Evolutionary conservation across 2,329 filamentous ascomycete species (phyloP), one percentile per base, ranked within the genome.

Genomic region (Aureobasidium subglaciale): DNA sequence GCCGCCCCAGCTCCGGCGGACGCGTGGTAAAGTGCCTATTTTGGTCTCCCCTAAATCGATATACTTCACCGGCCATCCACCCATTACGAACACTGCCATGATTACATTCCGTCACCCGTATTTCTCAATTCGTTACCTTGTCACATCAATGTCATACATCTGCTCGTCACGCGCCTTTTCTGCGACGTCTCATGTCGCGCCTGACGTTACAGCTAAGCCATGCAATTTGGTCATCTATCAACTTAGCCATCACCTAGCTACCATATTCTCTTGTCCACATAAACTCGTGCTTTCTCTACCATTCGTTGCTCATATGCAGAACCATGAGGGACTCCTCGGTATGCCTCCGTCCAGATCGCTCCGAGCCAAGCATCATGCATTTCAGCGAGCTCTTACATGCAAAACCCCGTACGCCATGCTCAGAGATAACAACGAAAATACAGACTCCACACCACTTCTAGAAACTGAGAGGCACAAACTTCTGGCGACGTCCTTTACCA

Each of bases 401-500:
- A 4, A 11, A 25, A 10, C 32, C 8, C 20, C 8, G 15, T 15
- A 45, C 27, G 16, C 42, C 42, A 8, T 45, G 11, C 27, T 16
- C 18, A 30, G 18, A 45, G 8, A 32, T 45, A 27, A 25, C 15
- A 24, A 46, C 11, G 15, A 5, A n/a, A 10, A 9, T 18, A 13
- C 10, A 43, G 5, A 4, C 4, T 13, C n/a, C 1, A 29, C 13
- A 20, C 10, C 11, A 20, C 11, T 7, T 10, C 20, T 18, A 54
- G 2, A 42, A 24, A 43, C 35, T 34, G 27, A 54, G 38, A 13
- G 50, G 50, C 11, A 54, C 50, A 35, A 54, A 54, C 22, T 54
- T 54, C 38, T 54, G 50, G 18, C 38, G 37, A 25, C 50, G 50
- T 3, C 50, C 50, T 24, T 54, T 54, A n/a, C 37, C 37, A 18